Evolutionary conservation across 129 eudicot genomes (phyloP).

Genomic region (Scalesia atractyloides): DNA sequence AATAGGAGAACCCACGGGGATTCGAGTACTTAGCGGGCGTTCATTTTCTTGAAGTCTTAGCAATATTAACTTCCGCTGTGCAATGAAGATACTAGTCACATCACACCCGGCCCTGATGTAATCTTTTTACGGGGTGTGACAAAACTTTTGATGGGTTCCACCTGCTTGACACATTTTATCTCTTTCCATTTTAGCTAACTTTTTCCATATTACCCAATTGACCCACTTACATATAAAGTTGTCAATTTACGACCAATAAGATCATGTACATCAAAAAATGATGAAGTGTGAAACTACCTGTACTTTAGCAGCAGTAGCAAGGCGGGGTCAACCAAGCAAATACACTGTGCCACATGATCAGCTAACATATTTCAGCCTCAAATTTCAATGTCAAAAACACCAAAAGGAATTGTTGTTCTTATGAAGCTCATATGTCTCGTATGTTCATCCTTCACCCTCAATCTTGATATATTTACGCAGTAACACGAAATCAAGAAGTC

Average conservation of each 20-base stretch:
- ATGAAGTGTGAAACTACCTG: constrained; percentile 57
- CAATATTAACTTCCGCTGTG: too few species aligned
- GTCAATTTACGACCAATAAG: neutral
- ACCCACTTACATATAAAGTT: neutral
- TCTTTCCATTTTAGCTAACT: neutral
- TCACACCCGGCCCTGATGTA: too few species aligned
- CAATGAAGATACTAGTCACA: too few species aligned
- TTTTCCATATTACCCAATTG: neutral
- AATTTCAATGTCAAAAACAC: constrained; percentile 10
- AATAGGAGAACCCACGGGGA: too few species aligned
- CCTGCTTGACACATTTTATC: neutral
- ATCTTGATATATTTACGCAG: constrained; percentile 67
- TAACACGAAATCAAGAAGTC: neutral
- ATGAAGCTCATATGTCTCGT: constrained; percentile 73
- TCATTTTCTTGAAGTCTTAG: too few species aligned
- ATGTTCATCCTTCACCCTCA: constrained; percentile 63
- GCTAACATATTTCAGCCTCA: constrained; percentile 23
- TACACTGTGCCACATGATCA: constrained; percentile 59
- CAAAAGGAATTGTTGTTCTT: neutral
- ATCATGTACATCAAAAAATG: neutral
- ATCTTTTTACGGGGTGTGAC: too few species aligned
- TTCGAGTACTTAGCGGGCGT: too few species aligned
- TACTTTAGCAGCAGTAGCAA: constrained; percentile 76
- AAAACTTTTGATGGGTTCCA: too few species aligned
- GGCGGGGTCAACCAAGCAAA: constrained; percentile 96